phyloP scores from a whole-genome alignment of 352 stramenopile genomes.

The Phytophthora fragariaefolia region DNA sequence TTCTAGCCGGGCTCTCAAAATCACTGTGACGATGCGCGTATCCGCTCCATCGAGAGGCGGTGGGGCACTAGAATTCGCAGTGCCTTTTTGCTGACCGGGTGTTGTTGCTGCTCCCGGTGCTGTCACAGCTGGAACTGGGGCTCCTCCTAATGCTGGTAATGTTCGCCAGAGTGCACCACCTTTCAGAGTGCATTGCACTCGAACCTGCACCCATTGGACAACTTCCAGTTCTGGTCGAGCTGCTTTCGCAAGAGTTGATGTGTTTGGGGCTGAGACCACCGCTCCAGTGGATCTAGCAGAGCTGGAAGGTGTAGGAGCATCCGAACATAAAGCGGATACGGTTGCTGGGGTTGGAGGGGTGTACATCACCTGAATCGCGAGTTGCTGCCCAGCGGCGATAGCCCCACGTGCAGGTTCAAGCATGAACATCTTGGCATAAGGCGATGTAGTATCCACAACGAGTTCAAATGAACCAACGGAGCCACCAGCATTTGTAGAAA shows the following conservation, averaged over 20 bases:
- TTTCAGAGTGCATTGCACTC: constrained; percentile 48
- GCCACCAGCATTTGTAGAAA: constrained; percentile 1
- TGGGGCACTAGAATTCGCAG: constrained; percentile 1
- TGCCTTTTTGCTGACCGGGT: constrained; percentile 16
- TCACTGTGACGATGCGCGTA: constrained; percentile 21
- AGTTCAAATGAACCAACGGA: constrained; percentile 67
- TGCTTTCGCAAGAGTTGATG: background rate
- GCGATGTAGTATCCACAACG: constrained; percentile 53
- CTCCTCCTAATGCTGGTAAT: constrained; percentile 11
- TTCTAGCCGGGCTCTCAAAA: constrained; percentile 26
- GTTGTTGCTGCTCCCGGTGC: background rate
- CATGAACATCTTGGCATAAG: constrained; percentile 68
- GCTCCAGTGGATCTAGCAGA: constrained; percentile 10
- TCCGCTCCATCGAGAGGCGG: constrained; percentile 11
- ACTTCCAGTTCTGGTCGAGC: constrained; percentile 39
- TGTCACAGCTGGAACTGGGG: background rate
- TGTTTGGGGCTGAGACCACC: background rate
- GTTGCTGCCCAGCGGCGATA: constrained; percentile 58
- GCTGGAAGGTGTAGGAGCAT: constrained; percentile 1
- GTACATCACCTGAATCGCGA: constrained; percentile 66
- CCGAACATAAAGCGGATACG: constrained; percentile 7
- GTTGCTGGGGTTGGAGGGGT: constrained; percentile 23
- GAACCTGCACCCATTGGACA: constrained; percentile 50
- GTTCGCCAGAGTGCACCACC: constrained; percentile 47
- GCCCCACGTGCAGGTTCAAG: constrained; percentile 73